Conservation (phyloP, 2,329 filamentous ascomycete species). For the Diaporthe vexans region DNA sequence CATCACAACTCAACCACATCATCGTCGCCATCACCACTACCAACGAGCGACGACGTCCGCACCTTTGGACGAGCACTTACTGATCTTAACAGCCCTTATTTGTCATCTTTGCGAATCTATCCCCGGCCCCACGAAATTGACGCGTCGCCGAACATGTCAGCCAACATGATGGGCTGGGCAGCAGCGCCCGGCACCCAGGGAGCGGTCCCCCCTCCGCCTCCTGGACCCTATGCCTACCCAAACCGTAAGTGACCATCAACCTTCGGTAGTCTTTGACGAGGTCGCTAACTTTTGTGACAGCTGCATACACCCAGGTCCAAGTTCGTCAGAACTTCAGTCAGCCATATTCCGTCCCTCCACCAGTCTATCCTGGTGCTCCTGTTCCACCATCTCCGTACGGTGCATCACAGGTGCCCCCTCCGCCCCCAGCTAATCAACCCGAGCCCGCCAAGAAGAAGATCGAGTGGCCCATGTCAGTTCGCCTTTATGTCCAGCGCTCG, state of each 20-base stretch:
- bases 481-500: constrained; percentile 89
- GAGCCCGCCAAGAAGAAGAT: constrained; percentile 69
- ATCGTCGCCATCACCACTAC: background rate
- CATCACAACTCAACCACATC: background rate
- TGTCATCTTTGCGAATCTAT: background rate
- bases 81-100: constrained; percentile 34
- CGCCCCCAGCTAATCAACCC: constrained; percentile 48
- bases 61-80: background rate
- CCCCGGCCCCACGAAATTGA: background rate
- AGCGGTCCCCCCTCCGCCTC: constrained; percentile 47
- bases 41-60: background rate
- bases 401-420: constrained; percentile 44
- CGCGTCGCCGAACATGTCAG: constrained; percentile 33
- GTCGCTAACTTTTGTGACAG: constrained; percentile 50
- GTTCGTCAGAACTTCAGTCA: constrained; percentile 72
- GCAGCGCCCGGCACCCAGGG: constrained; percentile 57
- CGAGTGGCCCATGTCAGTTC: constrained; percentile 86
- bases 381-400: constrained; percentile 45
- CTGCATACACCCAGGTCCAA: constrained; percentile 73
- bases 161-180: constrained; percentile 49
- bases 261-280: background rate
- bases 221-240: constrained; percentile 54
- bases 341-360: constrained; percentile 54
- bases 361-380: constrained; percentile 41
- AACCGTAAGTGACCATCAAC: constrained; percentile 51